These are phyloP conservation scores for Ilex asprella DNA, from an alignment of 257 asterid genomes.

Conservation along the genomic window DNA sequence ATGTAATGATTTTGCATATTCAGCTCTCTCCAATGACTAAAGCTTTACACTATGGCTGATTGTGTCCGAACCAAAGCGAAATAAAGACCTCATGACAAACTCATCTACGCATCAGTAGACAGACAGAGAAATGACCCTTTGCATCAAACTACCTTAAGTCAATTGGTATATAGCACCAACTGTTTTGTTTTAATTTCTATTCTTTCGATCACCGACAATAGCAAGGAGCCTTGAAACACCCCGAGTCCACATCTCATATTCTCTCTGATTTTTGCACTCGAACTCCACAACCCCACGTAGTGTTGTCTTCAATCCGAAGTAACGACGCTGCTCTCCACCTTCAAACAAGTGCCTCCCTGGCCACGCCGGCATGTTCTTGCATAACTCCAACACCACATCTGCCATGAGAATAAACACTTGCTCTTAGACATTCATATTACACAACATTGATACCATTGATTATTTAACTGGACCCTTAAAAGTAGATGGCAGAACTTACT, in stretches of 20 bases:
- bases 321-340: slow-evolving; percentile 83
- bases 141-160: no score
- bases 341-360: slow-evolving; percentile 91
- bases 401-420: slow-evolving; percentile 5
- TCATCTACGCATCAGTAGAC: no score
- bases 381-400: slow-evolving; percentile 83
- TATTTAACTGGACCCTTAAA: background rate
- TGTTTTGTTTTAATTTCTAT: slow-evolving; percentile 5
- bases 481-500: slow-evolving; percentile 30
- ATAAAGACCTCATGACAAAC: no score
- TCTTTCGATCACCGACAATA: slow-evolving; percentile 44
- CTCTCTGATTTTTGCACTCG: slow-evolving; percentile 52
- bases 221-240: slow-evolving; percentile 58
- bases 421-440: no score
- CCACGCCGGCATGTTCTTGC: slow-evolving; percentile 88
- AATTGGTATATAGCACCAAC: no score
- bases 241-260: slow-evolving; percentile 66
- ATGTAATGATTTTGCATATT: no score
- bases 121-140: no score
- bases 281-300: slow-evolving; percentile 68
- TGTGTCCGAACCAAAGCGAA: no score
- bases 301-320: slow-evolving; percentile 79
- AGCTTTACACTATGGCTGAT: no score
- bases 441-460: background rate
- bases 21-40: no score